Percentiles rank a stretch among this genome's conserved stretches.
phyloP scores from a whole-genome alignment of 768 basidiomycete genomes.

The Xerocomellus chrysenteron region DNA sequence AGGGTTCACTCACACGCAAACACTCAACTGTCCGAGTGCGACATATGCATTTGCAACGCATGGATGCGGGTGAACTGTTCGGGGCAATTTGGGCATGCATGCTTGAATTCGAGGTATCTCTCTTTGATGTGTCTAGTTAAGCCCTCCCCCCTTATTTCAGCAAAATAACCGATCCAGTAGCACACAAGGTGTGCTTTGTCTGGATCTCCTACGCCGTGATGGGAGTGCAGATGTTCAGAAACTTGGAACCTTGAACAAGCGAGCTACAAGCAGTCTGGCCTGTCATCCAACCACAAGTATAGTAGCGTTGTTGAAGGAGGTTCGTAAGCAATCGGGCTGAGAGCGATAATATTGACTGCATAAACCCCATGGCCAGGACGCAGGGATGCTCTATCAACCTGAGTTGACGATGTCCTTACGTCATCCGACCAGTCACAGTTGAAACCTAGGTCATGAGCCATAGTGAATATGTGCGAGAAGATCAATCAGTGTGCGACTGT shows the following conservation, averaged over 20 bases:
- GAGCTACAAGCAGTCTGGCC: background rate
- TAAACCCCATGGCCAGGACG: too few relatives aligned
- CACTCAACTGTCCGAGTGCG: constrained; percentile 1
- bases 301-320: background rate
- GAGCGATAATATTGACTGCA: too few relatives aligned
- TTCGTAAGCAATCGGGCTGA: background rate
- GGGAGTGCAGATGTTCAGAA: constrained; percentile 25
- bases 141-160: constrained; percentile 16
- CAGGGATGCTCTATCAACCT: background rate
- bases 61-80: constrained; percentile 23
- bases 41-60: constrained; percentile 10
- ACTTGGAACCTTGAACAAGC: constrained; percentile 1
- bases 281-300: constrained; percentile 19
- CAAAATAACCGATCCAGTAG: constrained; percentile 15
- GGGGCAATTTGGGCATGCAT: constrained; percentile 15
- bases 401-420: too few relatives aligned
- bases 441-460: too few relatives aligned
- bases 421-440: too few relatives aligned
- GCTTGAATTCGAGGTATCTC: constrained; percentile 16
- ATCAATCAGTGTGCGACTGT: too few relatives aligned
- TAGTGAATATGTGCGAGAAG: too few relatives aligned
- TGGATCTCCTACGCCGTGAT: constrained; percentile 18
- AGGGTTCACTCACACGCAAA: background rate
- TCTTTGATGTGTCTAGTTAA: constrained; percentile 26
- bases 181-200: constrained; percentile 10